Base-by-base conservation (phyloP, 768 basidiomycete genomes). In the Serendipita sp. region DNA sequence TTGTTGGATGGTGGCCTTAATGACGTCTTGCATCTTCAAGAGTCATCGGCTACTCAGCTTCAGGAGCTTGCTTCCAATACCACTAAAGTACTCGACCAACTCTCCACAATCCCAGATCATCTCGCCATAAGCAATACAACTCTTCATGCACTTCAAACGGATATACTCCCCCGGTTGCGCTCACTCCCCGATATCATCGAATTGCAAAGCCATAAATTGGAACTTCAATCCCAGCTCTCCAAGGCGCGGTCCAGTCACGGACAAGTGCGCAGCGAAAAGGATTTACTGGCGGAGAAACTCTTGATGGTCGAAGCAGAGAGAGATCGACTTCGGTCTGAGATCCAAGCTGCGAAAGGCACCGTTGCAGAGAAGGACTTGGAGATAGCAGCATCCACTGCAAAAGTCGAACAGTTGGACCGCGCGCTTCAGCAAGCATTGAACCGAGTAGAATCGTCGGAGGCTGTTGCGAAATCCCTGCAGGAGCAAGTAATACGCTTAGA, bases 181-280 rank as follows among this genome's bases (percentile, higher is more conserved):
- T 73, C 74, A 52, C 69, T 90, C 18, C 81, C 84, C 0, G 68
- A 70, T 48, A 77, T 76, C 44, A 66, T 88, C 15, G 68, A 29
- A 77, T 80, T 10, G 72, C 79, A 13, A 77, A 77, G 34, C 74
- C 75, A 3, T 68, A 3, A 29, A 60, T 10, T 5, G 27, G 88
- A 91, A 4, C 77, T 83, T 58, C 87, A 89, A 69, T 75, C 83
- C 37, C 85, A 89, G 69, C 69, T 91, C 10, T 80, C 83, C 11
- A 88, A 88, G 73, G 86, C 89, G 60, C 85, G 87, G 63, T 81
- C 46, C 83, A 23, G 82, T 83, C 84, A 88, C 68, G 87, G 88
- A 0, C 85, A 87, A 70, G 80, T 86, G 3, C 83, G 87, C 15
- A 87, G 87, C 13, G 89, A 92, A 76, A 92, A 90, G 74, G 89